A percentile compares a stretch with the other conserved stretches of the same genome.
phyloP scores from a whole-genome alignment of 768 basidiomycete species.

The Xanthoconium stramineum region DNA sequence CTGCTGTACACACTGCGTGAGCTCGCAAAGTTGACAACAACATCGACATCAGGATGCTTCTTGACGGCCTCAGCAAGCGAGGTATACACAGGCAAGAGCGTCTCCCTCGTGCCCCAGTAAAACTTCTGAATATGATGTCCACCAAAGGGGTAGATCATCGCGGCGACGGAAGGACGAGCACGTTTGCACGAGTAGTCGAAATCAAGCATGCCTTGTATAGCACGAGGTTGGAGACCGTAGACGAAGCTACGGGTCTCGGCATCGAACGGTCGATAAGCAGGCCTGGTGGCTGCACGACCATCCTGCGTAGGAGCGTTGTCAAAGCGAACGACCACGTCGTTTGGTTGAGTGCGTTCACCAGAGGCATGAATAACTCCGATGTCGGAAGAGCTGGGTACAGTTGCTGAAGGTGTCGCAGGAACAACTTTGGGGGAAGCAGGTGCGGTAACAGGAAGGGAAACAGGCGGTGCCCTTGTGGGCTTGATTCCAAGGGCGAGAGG shows the following conservation, averaged over 20 bases:
- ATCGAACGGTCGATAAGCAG: conserved; percentile 90
- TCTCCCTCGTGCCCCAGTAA: conserved; percentile 99
- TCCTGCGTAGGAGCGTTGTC: conserved; percentile 38
- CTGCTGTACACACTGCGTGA: conserved; percentile 92
- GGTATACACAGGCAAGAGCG: conserved; percentile 96
- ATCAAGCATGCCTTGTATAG: conserved; percentile 98
- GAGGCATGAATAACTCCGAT: conserved; percentile 75
- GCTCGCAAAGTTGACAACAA: conserved; percentile 97
- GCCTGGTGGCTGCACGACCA: conserved; percentile 47
- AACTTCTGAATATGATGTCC: conserved; percentile 99
- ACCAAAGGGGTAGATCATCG: conserved; percentile 99
- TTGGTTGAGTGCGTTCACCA: conserved; percentile 77
- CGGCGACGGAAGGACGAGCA: conserved; percentile 85
- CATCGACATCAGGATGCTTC: conserved; percentile 96
- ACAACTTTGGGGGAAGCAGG: conserved; percentile 38
- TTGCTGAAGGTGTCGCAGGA: conserved; percentile 29
- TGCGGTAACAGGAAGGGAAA: conserved; percentile 45
- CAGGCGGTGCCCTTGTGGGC: conserved; percentile 29
- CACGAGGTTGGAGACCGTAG: conserved; percentile 97
- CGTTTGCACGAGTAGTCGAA: conserved; percentile 99
- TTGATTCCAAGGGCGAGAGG: conserved; percentile 90
- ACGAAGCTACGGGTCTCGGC: conserved; percentile 93
- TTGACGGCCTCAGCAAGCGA: conserved; percentile 83
- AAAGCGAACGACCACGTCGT: conserved; percentile 91
- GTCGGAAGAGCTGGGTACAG: conserved; percentile 38